phyloP scores from a whole-genome alignment of 208 protist genomes.

The Leishmania turanica region DNA sequence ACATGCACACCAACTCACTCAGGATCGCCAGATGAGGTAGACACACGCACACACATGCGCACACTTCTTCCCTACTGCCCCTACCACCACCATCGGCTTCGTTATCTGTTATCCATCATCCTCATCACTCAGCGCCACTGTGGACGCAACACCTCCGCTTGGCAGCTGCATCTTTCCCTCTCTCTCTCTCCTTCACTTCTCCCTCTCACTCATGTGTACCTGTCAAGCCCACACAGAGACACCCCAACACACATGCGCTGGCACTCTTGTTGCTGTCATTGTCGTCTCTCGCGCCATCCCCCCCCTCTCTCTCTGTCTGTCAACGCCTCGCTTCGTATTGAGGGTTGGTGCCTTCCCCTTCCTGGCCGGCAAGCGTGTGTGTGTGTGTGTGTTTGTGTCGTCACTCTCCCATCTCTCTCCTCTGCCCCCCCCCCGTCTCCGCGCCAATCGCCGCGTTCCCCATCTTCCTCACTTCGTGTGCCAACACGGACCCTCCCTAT shows the following conservation, averaged over 20 bases:
- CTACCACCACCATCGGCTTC: not conserved
- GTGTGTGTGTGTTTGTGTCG: not conserved
- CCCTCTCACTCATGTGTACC: not conserved
- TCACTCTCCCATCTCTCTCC: not conserved
- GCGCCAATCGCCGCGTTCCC: no score
- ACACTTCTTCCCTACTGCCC: not conserved
- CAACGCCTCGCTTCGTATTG: not conserved
- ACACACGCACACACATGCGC: not conserved
- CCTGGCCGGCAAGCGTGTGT: not conserved
- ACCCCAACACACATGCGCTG: not conserved
- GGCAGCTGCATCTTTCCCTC: not conserved
- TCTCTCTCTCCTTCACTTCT: not conserved
- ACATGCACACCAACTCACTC: not conserved
- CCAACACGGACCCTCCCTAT: not conserved
- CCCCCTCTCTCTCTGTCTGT: slow-evolving; percentile 4
- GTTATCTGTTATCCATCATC: not conserved
- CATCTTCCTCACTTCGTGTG: not conserved
- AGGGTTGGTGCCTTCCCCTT: not conserved
- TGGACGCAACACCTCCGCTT: not conserved
- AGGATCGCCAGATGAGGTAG: not conserved
- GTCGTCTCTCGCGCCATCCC: not conserved
- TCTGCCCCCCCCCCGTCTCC: not conserved
- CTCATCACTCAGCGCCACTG: not conserved
- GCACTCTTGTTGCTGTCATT: not conserved
- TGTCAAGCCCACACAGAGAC: not conserved